Evolutionary conservation across 2,329 filamentous ascomycete species (phyloP).

Genomic region (Neonectria ditissima): DNA sequence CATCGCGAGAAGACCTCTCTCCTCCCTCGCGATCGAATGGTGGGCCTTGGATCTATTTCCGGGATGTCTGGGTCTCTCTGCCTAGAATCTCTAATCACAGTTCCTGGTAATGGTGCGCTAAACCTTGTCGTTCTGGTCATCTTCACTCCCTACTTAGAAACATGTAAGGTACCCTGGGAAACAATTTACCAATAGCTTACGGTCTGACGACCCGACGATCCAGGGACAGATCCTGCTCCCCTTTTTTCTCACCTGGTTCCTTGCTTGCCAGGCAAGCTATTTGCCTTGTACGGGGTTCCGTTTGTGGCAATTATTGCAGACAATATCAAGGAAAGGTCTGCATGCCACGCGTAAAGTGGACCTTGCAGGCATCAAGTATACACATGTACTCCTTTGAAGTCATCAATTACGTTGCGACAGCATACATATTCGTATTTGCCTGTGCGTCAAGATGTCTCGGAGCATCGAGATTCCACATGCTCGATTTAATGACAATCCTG

Average conservation of each 20-base stretch:
- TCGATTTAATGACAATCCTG: not conserved
- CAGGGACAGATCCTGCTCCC: slow-evolving; percentile 18
- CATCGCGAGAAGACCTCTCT: not conserved
- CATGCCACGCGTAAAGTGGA: slow-evolving; percentile 39
- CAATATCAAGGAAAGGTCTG: slow-evolving; percentile 9
- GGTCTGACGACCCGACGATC: slow-evolving; percentile 13
- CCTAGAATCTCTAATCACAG: not conserved
- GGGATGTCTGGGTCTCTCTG: not conserved
- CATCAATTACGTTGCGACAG: not conserved
- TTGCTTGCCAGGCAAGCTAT: slow-evolving; percentile 6
- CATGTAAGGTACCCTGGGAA: not conserved
- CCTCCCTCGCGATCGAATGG: not conserved
- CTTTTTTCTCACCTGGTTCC: not conserved
- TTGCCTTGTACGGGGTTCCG: slow-evolving; percentile 8
- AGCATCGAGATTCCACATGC: not conserved
- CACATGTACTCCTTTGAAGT: not conserved
- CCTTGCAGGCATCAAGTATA: slow-evolving; percentile 16
- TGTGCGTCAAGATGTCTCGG: not conserved
- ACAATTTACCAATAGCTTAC: slow-evolving; percentile 1
- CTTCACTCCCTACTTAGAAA: not conserved
- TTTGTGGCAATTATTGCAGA: slow-evolving; percentile 9
- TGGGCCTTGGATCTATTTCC: slow-evolving; percentile 17
- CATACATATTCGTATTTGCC: not conserved
- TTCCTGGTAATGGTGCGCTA: not conserved
- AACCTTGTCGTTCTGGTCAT: not conserved